Evolutionary conservation across 768 basidiomycete species (phyloP).

Genomic region (Suillus fuscotomentosus): DNA sequence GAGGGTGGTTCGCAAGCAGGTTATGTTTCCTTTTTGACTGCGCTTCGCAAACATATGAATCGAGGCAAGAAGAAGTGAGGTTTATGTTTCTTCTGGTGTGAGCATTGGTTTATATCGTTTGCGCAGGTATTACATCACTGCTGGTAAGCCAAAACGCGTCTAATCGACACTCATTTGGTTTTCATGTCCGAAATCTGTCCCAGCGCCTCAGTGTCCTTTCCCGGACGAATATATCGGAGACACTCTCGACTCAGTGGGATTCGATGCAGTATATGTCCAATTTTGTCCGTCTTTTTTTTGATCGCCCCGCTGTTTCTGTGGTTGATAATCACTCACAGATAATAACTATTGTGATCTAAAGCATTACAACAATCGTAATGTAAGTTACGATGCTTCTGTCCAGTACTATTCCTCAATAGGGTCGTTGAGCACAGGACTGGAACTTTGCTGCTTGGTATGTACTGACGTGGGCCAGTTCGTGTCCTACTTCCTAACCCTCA

Average conservation of each 20-base stretch:
- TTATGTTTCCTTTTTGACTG: conserved; percentile 29
- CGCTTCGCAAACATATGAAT: conserved; percentile 25
- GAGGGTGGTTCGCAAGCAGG: conserved; percentile 39
- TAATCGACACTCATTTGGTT: background rate
- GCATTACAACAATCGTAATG: background rate
- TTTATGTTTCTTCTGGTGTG: background rate
- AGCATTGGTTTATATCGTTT: conserved; percentile 7
- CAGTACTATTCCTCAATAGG: background rate
- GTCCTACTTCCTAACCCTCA: conserved; percentile 9
- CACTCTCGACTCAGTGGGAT: conserved; percentile 40
- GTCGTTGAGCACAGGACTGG: conserved; percentile 36
- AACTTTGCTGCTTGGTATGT: conserved; percentile 33
- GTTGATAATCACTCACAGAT: background rate
- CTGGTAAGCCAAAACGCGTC: conserved; percentile 22
- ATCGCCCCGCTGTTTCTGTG: conserved; percentile 12
- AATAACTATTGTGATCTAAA: background rate
- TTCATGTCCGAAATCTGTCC: conserved; percentile 1
- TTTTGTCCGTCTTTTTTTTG: conserved; percentile 33
- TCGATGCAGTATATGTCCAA: conserved; percentile 52
- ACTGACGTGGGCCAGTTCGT: background rate
- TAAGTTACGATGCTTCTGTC: conserved; percentile 1
- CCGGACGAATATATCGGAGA: conserved; percentile 45
- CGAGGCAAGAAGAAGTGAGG: conserved; percentile 26
- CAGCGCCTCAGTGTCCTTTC: conserved; percentile 44
- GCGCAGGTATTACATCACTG: conserved; percentile 43